Evolutionary conservation across 2,329 filamentous ascomycete species (phyloP).

Genomic region (Colletotrichum melonis): DNA sequence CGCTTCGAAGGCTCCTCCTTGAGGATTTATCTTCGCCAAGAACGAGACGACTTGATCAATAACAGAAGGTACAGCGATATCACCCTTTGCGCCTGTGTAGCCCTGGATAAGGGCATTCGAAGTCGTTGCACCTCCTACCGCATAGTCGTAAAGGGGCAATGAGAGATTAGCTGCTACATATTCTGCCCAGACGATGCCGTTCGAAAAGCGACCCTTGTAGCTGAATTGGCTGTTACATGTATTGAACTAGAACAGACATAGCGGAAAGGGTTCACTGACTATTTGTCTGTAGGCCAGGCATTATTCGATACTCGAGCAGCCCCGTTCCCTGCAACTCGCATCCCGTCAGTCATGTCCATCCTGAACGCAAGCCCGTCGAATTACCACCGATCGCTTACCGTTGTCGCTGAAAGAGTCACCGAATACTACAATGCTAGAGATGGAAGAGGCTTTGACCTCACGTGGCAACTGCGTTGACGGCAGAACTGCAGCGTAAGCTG

Average conservation of each 20-base stretch:
- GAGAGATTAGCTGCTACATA: constrained; percentile 28
- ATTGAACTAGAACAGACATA: accelerated
- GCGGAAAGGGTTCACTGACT: not conserved
- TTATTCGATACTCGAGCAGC: constrained; percentile 20
- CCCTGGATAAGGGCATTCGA: constrained; percentile 26
- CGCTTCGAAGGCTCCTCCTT: not conserved
- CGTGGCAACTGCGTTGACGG: not conserved
- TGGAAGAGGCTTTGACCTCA: not conserved
- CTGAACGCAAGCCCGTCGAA: not conserved
- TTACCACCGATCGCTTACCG: not conserved
- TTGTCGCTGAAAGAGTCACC: constrained; percentile 31
- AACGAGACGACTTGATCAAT: constrained; percentile 18
- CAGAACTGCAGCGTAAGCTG: not conserved
- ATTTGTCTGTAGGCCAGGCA: constrained; percentile 25
- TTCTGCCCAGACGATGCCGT: constrained; percentile 31
- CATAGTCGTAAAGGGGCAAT: constrained; percentile 33
- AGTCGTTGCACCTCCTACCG: constrained; percentile 25
- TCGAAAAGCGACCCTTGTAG: constrained; percentile 28
- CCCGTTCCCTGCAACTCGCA: constrained; percentile 1
- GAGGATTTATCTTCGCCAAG: constrained; percentile 1
- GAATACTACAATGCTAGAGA: constrained; percentile 26
- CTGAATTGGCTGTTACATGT: not conserved
- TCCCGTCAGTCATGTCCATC: not conserved
- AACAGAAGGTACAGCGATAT: constrained; percentile 24
- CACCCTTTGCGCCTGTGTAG: constrained; percentile 15